Base-by-base conservation (phyloP, 805 yeast genomes). In the Cyberlindnera suaveolens region DNA sequence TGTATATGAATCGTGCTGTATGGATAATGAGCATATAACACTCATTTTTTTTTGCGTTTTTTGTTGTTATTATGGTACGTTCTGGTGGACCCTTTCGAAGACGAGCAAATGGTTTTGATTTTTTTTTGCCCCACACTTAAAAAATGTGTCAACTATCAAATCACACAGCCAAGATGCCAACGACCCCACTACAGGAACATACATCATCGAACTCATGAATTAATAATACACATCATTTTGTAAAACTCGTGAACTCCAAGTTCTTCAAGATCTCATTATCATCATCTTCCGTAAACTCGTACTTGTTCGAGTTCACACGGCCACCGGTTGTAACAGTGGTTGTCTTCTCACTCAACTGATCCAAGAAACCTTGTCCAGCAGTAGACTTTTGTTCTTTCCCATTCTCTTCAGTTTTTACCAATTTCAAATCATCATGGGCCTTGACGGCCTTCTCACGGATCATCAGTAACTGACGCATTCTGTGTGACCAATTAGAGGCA, bases 401-500 rank as follows among this genome's bases (percentile, higher is more conserved):
- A 10, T 43, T 47, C 10, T 43, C 40, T 4, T 31, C 43, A n/a
- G 40, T 41, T 4, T 35, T 39, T 33, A 46, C 44, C 5, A 30
- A 36, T 30, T 43, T 55, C 33, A 42, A 18, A 3, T 48, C 51
- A 8, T 47, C 41, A 23, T 48, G 51, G 13, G 16, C 36, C 17
- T 43, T 48, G 6, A 40, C 6, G 1, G 58, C 57, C 36, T 66
- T 63, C 29, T 63, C 67, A 37, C 61, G 57, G 34, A 73, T 53
- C 36, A 52, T 58, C 34, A 57, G 49, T 36, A 83, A 70, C 50
- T 82, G 87, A 43, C 68, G 73, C 50, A 77, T 70, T 46, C 95
- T 68, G 49, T 77, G 77, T 15, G 75, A 71, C 95, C 95, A 86
- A 53, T 74, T 80, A 33, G 81, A 74, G 7, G 70, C 65, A 61